Conservation (phyloP, 2,329 filamentous ascomycete species). For the Zymoseptoria crescenta region DNA sequence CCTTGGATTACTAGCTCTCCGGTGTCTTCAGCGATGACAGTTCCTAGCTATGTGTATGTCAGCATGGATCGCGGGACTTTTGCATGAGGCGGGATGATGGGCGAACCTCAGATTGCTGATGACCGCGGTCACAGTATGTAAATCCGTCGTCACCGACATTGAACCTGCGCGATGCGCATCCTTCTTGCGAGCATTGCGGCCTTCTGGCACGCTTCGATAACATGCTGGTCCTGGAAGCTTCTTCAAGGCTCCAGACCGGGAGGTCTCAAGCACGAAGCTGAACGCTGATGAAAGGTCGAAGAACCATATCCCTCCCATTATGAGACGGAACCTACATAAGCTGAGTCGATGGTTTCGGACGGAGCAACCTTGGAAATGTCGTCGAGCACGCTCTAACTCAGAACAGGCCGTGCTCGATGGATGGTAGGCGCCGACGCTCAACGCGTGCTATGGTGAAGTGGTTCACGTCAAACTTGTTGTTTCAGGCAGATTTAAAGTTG, state of each 20-base stretch:
- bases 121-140: slow-evolving; percentile 72
- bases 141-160: slow-evolving; percentile 67
- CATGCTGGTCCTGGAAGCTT: slow-evolving; percentile 10
- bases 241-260: not conserved
- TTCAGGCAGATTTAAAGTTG: not conserved
- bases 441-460: not conserved
- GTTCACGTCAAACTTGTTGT: not conserved
- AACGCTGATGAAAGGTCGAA: not conserved
- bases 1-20: slow-evolving; percentile 25
- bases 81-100: not conserved
- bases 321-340: not conserved
- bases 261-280: not conserved
- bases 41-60: slow-evolving; percentile 19
- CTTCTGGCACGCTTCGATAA: slow-evolving; percentile 13
- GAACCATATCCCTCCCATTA: not conserved
- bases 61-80: not conserved
- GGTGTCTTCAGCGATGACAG: slow-evolving; percentile 27
- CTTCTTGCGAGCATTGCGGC: slow-evolving; percentile 28
- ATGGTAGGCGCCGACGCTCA: not conserved
- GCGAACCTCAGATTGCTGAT: slow-evolving; percentile 61
- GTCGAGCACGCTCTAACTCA: not conserved
- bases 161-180: slow-evolving; percentile 62
- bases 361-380: not conserved
- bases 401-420: not conserved
- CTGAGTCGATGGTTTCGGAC: not conserved